Evolutionary conservation across 2,329 filamentous ascomycete genomes (phyloP).

Genomic region (Helotiales sp.): DNA sequence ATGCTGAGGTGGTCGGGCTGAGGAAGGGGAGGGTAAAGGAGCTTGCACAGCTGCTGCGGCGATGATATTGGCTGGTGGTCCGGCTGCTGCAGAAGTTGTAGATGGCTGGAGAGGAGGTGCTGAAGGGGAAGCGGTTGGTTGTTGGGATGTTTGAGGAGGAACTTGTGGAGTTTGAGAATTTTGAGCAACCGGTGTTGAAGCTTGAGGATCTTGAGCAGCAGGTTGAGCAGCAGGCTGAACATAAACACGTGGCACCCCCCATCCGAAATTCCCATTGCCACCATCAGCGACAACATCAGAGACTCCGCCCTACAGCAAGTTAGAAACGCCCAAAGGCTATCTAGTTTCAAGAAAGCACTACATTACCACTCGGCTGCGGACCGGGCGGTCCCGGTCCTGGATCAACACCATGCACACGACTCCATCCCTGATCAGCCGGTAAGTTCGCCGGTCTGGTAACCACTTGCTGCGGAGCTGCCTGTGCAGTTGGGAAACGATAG

Average conservation of each 20-base stretch:
- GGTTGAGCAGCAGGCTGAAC: not conserved
- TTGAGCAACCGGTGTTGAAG: not conserved
- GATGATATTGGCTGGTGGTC: not conserved
- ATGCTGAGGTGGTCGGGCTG: not conserved
- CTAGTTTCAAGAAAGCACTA: not conserved
- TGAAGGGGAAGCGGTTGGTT: not conserved
- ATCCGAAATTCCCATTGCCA: not conserved
- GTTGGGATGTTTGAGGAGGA: too few species aligned
- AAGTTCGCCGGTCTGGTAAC: not conserved
- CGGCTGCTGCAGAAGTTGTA: not conserved
- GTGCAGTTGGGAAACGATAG: not conserved
- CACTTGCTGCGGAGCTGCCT: too few species aligned
- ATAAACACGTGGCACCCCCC: not conserved
- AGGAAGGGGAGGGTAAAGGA: not conserved
- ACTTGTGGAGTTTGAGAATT: too few species aligned
- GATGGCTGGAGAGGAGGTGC: not conserved
- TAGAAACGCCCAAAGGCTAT: not conserved
- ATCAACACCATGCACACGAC: constrained; percentile 17
- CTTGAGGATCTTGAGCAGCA: not conserved
- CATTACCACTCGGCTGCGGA: not conserved
- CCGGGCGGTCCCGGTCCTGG: constrained; percentile 13
- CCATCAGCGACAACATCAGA: not conserved
- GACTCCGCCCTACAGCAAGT: not conserved
- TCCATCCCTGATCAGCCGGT: constrained; percentile 5
- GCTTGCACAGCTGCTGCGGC: not conserved